Evolutionary conservation across 768 basidiomycete genomes (phyloP), one percentile per base, ranked within the genome.

Genomic region (Russula abietina): DNA sequence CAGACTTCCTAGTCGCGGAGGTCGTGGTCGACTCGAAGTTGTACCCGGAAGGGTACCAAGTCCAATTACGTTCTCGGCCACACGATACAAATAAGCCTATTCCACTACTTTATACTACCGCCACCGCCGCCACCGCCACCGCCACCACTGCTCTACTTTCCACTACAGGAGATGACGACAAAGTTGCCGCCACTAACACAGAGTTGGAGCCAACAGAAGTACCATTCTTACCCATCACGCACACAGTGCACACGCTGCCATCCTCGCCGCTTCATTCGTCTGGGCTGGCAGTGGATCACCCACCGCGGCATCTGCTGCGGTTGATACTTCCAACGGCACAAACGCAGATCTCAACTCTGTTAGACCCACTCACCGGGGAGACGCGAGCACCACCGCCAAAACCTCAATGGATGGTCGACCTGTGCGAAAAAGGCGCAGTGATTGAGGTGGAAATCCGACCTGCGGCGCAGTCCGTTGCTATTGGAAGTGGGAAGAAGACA

Each of bases 301-400:
- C 82, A 9, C 79, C 79, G 3, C 81, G 92, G 50, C 93, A 97
- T 73, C 74, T 97, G 51, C 66, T 98, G 16, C 80, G 91, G 54
- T 68, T 98, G 56, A 83, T 81, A 43, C 74, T 97, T 19, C 94
- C 94, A 3, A 96, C 92, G 2, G 86, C 90, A 22, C 88, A 87
- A 65, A 91, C 85, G 70, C 84, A 87, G 71, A 81, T 86, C 50
- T 82, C 86, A 36, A 87, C 88, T 2, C 81, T 95, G 39, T 77
- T 81, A 53, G 91, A 96, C 73, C 94, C 94, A 11, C 75, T 96
- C 64, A 89, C 88, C 28, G 88, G 87, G 17, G 83, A 87, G 74
- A 79, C 77, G 59, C 80, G 80, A 50, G 77, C 76, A 19, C 81
- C 84, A 5, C 82, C 83, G 61, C 76, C 80, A 39, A 85, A 82